These are phyloP conservation scores for Pichia sp. DNA, from an alignment of 1,139 yeast species.

Conservation along the genomic window DNA sequence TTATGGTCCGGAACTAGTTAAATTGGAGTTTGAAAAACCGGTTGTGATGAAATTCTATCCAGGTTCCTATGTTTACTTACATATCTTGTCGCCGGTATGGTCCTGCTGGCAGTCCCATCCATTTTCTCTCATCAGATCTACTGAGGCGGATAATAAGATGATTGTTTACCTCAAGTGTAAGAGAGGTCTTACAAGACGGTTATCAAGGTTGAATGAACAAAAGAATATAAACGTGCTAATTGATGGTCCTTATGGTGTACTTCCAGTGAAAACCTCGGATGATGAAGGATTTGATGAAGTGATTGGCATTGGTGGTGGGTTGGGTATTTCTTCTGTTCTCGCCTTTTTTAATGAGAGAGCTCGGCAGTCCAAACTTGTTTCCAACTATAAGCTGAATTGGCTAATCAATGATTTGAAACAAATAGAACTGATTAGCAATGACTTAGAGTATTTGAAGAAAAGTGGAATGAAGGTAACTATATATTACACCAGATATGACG, in stretches of 20 bases:
- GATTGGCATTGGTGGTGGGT: conserved; percentile 26
- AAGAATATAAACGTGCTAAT: conserved; percentile 26
- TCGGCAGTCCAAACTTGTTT: not conserved
- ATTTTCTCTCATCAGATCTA: conserved; percentile 24
- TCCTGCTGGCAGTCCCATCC: conserved; percentile 30
- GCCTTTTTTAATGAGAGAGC: conserved; percentile 17
- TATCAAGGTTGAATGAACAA: conserved; percentile 20
- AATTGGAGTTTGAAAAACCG: conserved; percentile 29
- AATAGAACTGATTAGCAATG: conserved; percentile 23
- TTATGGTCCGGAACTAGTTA: conserved; percentile 37
- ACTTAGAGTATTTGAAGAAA: conserved; percentile 24
- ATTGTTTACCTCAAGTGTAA: conserved; percentile 24
- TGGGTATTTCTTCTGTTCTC: conserved; percentile 24
- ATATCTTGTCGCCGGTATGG: conserved; percentile 23
- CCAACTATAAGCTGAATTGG: conserved; percentile 32
- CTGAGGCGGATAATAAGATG: conserved; percentile 15
- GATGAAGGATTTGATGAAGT: conserved; percentile 10
- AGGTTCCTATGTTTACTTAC: conserved; percentile 25
- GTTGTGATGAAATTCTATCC: conserved; percentile 20
- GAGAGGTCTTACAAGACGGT: conserved; percentile 25
- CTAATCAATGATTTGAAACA: conserved; percentile 23
- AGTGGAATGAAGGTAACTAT: conserved; percentile 24
- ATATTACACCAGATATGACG: conserved; percentile 18
- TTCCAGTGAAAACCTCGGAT: conserved; percentile 18
- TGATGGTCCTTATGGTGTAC: conserved; percentile 38